These are phyloP conservation scores for Croton laevigatus DNA, from an alignment of 441 rosid genomes.

Conservation along the genomic window DNA sequence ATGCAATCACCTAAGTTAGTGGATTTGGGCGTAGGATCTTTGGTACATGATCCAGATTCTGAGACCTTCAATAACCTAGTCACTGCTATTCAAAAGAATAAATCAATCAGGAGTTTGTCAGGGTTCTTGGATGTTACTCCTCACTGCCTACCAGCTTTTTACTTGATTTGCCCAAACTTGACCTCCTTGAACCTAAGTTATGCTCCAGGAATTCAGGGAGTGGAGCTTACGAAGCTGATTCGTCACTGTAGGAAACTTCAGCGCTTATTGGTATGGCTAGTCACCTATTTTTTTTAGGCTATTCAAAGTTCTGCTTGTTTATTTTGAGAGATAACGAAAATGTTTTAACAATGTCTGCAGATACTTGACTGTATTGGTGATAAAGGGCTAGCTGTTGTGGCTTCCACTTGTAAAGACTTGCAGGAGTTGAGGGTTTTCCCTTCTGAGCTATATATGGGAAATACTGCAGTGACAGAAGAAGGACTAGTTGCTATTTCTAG, in stretches of 20 bases:
- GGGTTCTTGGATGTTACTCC: conserved; percentile 82
- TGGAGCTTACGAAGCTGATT: conserved; percentile 59
- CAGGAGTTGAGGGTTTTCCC: conserved; percentile 91
- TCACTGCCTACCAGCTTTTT: conserved; percentile 55
- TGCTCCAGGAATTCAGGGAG: conserved; percentile 67
- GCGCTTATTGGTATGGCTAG: conserved; percentile 68
- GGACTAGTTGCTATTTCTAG: conserved; percentile 81
- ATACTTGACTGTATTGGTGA: conserved; percentile 89
- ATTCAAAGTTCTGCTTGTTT: neutral
- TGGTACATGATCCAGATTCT: conserved; percentile 55
- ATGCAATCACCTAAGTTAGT: conserved; percentile 59
- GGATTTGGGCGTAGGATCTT: conserved; percentile 86
- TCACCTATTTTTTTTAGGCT: neutral
- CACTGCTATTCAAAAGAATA: conserved; percentile 46
- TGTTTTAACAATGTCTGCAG: conserved; percentile 40
- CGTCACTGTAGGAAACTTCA: conserved; percentile 67
- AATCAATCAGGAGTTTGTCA: conserved; percentile 67
- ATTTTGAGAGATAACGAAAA: neutral
- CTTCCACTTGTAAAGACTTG: conserved; percentile 76
- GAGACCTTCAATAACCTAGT: conserved; percentile 45
- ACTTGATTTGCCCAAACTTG: conserved; percentile 54
- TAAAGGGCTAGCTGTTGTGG: conserved; percentile 75
- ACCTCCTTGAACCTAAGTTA: conserved; percentile 82
- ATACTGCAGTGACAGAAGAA: conserved; percentile 74
- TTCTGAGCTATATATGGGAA: conserved; percentile 55